phyloP scores from a whole-genome alignment of 306 rosid genomes.

The Fragaria vesca region DNA sequence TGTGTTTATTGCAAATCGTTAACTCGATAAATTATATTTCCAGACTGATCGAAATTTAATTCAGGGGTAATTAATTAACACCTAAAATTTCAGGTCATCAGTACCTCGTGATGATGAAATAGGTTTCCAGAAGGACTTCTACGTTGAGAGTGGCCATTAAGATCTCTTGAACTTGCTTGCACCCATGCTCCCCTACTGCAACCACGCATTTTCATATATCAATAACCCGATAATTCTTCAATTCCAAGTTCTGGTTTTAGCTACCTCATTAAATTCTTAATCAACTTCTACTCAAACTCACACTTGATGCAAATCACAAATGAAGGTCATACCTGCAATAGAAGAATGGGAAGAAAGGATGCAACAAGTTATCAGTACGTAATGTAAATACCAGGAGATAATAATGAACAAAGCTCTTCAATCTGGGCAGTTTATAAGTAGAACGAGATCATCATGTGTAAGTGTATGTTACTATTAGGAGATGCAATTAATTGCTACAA shows the following conservation, averaged over 20 bases:
- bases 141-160: conserved; percentile 38
- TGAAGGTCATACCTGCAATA: conserved; percentile 20
- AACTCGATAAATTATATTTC: neutral
- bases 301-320: conserved; percentile 16
- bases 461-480: neutral
- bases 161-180: conserved; percentile 34
- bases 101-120: conserved; percentile 38
- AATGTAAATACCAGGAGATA: neutral
- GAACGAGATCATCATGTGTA: neutral
- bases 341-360: neutral
- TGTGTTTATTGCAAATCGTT: neutral
- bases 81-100: conserved; percentile 14
- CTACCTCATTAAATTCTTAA: conserved; percentile 1
- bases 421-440: neutral
- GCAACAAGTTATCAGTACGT: neutral
- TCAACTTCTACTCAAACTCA: conserved; percentile 4
- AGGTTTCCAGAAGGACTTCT: conserved; percentile 19
- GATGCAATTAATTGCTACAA: neutral
- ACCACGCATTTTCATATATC: neutral
- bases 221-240: conserved; percentile 8
- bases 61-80: neutral
- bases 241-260: neutral
- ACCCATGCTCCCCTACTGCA: conserved; percentile 51
- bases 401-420: neutral
- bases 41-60: neutral